Base-by-base conservation (phyloP, 2,329 filamentous ascomycete species). In the Hansfordia pulvinata region DNA sequence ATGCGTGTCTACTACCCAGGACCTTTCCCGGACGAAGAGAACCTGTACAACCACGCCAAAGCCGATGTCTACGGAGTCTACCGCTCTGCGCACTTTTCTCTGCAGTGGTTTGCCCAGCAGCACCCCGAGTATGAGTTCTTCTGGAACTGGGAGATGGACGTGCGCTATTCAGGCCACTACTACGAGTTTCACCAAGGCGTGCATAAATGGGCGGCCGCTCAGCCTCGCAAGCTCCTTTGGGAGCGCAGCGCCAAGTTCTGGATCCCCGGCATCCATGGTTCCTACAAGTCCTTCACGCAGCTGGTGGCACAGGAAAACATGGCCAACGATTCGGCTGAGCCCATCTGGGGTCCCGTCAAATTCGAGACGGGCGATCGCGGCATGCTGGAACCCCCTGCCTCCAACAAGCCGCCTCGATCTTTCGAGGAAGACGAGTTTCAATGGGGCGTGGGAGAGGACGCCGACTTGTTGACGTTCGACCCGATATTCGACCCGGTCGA, bases 401-500 rank as follows among this genome's bases (percentile, higher is more conserved):
- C 74, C 22, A 67, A 69, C 2, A 58, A 50, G 7, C 77, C 76
- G 2, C 69, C 73, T 0, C 65, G 54, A 2, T 56, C 56, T 2
- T 63, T 73, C 33, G 69, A 76, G n/a, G 68, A 74, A 24, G 77
- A 83, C 40, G 56, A 71, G 30, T 78, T 76, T 39, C 39, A 52
- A 28, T 70, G 66, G 64, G 66, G 66, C 17, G 62, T 70, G 2
- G 58, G 56, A 33, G 65, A 73, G 44, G 57, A 67, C 16, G 67
- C 67, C 4, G 69, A 75, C 35, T 54, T 73, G 26, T 70, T 75
- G 34, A 63, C 63, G 4, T 64, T 74, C 43, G 65, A 70, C 38
- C 69, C 69, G 0, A 54, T 73, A 10, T 73, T 74, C 42, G 63
- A 73, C 36, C 65, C 68, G 1, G 50, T 57, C 13, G 50, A 56